Evolutionary conservation across 208 protist species (phyloP), one percentile per base, ranked within the genome.

Genomic region (Crithidia bombi): DNA sequence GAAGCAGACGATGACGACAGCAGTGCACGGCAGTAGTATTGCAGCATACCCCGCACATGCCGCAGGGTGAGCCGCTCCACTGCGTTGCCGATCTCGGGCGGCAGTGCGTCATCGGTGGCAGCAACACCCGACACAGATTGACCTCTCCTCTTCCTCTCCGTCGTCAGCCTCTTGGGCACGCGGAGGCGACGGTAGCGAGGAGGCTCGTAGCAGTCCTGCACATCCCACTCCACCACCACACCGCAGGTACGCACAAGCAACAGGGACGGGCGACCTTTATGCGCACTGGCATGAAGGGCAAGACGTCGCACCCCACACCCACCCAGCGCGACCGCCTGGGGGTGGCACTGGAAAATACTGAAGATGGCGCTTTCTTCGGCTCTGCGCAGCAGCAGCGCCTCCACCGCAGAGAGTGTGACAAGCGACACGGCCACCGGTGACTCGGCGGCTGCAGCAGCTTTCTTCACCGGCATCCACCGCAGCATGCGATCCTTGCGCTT

Each of bases 311-410:
- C 73, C 9, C 87, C 84, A 59, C 87, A 93, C 25, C 87, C 87
- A 1, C 65, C 33, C 39, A 93, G 62, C 30, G 74, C 59, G 0
- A 77, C 39, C 3, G 79, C 79, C 44, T 66, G 32, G 3, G 80
- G 78, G 65, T 93, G 88, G 47, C 85, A 82, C 56, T 87, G 75
- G 25, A 93, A 78, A 28, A 91, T 80, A 55, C 79, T 78, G 32
- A 86, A 75, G 52, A 93, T 62, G 23, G 85, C 81, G 51, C 77
- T 81, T 58, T 93, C 87, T 52, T 93, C 87, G 0, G 79, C 75
- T 17, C 84, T 79, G 9, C 78, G 76, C 26, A 90, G 69, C 21
- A 72, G 43, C 33, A 85, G 49, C 32, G 75, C 81, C 21, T 54
- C 56, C 30, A 81, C 59, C 35, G 67, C 52, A 10, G 41, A 36